Conservation (phyloP, 1,284 basidiomycete genomes). For the Puccinia hordei region DNA sequence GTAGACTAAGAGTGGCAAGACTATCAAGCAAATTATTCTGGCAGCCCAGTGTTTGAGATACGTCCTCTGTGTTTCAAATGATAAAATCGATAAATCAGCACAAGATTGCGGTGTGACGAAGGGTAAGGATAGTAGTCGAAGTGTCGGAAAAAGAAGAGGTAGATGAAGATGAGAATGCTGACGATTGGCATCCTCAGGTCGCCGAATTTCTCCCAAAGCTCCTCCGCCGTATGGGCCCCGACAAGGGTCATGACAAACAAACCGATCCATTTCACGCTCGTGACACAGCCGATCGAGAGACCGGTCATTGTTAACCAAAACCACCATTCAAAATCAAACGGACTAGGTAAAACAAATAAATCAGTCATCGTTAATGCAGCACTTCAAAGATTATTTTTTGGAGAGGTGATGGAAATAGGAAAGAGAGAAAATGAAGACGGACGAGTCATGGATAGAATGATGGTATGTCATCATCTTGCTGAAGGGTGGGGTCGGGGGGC, state of each 20-base stretch:
- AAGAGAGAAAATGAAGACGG: too few relatives aligned
- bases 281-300: slow-evolving; percentile 90
- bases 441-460: too few relatives aligned
- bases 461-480: neutral
- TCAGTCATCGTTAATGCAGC: neutral
- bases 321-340: slow-evolving; percentile 96
- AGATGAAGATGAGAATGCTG: slow-evolving; percentile 58
- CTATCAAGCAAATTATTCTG: slow-evolving; percentile 79
- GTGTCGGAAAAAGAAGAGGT: neutral
- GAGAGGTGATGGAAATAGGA: neutral
- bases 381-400: too few relatives aligned
- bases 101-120: neutral
- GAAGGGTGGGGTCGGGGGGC: neutral
- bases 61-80: slow-evolving; percentile 63
- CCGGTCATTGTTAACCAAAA: slow-evolving; percentile 88
- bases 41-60: slow-evolving; percentile 92
- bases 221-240: slow-evolving; percentile 93
- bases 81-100: neutral
- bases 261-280: slow-evolving; percentile 94
- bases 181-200: slow-evolving; percentile 88
- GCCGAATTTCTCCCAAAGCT: slow-evolving; percentile 98
- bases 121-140: neutral
- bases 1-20: slow-evolving; percentile 87
- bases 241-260: slow-evolving; percentile 92
- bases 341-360: slow-evolving; percentile 68